Conservation (phyloP, 2,329 filamentous ascomycete species). For the Fusarium circinatum region DNA sequence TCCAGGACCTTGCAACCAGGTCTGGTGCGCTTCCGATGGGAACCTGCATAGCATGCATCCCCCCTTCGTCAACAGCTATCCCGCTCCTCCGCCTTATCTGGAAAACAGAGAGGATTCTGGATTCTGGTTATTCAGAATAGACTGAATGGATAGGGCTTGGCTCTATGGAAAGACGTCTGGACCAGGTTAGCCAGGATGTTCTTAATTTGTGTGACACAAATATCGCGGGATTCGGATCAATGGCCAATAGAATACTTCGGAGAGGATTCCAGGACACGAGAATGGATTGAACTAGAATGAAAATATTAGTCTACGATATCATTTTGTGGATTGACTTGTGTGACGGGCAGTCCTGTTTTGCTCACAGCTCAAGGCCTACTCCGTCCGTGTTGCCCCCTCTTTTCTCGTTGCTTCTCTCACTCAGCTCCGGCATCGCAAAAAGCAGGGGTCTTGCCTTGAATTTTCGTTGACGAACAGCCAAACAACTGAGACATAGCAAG, state of each 20-base stretch:
- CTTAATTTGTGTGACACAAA: neutral
- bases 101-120: neutral
- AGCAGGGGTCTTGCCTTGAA: neutral
- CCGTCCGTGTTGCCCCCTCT: neutral
- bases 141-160: neutral
- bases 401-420: neutral
- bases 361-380: neutral
- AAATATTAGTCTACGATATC: neutral
- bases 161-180: neutral
- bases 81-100: neutral
- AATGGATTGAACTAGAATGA: neutral
- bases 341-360: neutral
- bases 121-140: neutral
- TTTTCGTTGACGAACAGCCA: neutral
- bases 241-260: fast-evolving
- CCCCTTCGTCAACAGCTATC: neutral
- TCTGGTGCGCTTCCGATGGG: neutral
- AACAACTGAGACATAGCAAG: constrained; percentile 4
- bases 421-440: neutral
- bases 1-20: neutral
- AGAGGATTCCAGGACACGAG: neutral
- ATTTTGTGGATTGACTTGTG: neutral
- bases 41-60: neutral
- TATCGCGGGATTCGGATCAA: neutral
- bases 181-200: neutral